A percentile compares a stretch with the other conserved stretches of the same genome.
Evolutionary conservation across 805 yeast genomes (phyloP).

Genomic region (Diddensiella santjacobensis): DNA sequence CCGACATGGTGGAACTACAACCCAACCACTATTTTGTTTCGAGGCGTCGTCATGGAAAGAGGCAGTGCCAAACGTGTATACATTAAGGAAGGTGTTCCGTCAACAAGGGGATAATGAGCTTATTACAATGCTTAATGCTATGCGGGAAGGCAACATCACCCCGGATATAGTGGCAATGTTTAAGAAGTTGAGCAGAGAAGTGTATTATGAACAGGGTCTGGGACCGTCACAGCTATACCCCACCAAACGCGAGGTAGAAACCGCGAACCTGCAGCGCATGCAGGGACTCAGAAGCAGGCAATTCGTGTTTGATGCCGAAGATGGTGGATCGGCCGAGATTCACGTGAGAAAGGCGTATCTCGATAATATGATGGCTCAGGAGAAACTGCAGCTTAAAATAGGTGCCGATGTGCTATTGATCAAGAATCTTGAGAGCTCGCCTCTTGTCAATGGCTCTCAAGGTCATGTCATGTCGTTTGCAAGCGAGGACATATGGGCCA

Average conservation of each 20-base stretch:
- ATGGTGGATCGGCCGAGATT: conserved; percentile 33
- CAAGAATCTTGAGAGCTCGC: conserved; percentile 56
- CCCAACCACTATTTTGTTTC: conserved; percentile 56
- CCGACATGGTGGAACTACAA: neutral
- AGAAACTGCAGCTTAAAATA: conserved; percentile 58
- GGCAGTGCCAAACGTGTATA: conserved; percentile 57
- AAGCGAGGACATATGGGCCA: conserved; percentile 12
- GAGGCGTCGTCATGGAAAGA: conserved; percentile 68
- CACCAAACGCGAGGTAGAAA: conserved; percentile 75
- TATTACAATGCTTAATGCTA: conserved; percentile 73
- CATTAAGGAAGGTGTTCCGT: conserved; percentile 76
- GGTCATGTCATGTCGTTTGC: conserved; percentile 66
- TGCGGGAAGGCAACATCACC: conserved; percentile 68
- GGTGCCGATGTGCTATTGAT: conserved; percentile 92
- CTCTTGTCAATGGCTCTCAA: conserved; percentile 82
- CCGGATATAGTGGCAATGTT: conserved; percentile 48
- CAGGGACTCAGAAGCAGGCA: conserved; percentile 45
- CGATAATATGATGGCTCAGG: conserved; percentile 66
- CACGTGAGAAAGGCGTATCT: conserved; percentile 41
- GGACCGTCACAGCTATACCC: conserved; percentile 88
- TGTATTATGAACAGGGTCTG: conserved; percentile 65
- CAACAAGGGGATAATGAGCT: conserved; percentile 68
- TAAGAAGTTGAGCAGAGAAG: conserved; percentile 47
- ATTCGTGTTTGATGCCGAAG: conserved; percentile 44
- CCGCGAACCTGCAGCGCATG: conserved; percentile 60